Percentiles rank a stretch among this genome's conserved stretches.
These are phyloP conservation scores for Colletotrichum sp. DNA, from an alignment of 2,329 filamentous ascomycete genomes.

Conservation along the genomic window DNA sequence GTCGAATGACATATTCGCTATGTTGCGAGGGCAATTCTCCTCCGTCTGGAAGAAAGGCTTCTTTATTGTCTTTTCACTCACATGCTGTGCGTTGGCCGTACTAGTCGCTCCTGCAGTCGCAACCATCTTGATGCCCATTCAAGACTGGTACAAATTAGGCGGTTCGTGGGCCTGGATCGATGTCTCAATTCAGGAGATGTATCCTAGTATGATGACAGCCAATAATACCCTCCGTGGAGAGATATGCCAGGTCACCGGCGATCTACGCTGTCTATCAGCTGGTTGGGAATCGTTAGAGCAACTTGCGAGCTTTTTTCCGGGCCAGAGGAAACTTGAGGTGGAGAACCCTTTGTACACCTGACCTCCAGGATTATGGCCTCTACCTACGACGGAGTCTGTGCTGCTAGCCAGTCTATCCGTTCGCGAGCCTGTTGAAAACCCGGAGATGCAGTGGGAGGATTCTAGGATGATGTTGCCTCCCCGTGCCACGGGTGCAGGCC, in stretches of 20 bases:
- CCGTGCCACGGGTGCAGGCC: not conserved
- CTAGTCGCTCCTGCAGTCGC: not conserved
- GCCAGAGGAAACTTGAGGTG: not conserved
- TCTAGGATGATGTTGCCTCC: not conserved
- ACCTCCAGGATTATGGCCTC: not conserved
- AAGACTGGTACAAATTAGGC: not conserved
- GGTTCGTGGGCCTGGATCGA: not conserved
- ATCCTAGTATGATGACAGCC: not conserved
- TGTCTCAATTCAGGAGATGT: not conserved
- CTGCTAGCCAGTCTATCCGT: not conserved
- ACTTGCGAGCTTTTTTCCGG: not conserved
- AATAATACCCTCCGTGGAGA: not conserved
- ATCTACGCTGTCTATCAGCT: not conserved
- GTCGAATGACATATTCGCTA: not conserved
- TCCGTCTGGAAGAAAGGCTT: not conserved
- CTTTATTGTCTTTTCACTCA: not conserved
- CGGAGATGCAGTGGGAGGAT: not conserved
- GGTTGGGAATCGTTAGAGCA: not conserved
- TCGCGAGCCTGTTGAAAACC: not conserved
- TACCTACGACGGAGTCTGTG: not conserved
- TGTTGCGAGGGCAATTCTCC: not conserved
- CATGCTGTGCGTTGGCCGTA: not conserved
- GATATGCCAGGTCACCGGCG: not conserved
- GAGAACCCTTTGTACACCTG: not conserved
- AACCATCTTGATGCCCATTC: not conserved